Percentiles rank a stretch among this genome's conserved stretches.
Conservation (phyloP, 2,329 filamentous ascomycete genomes). For the Hypoxylon sp. region DNA sequence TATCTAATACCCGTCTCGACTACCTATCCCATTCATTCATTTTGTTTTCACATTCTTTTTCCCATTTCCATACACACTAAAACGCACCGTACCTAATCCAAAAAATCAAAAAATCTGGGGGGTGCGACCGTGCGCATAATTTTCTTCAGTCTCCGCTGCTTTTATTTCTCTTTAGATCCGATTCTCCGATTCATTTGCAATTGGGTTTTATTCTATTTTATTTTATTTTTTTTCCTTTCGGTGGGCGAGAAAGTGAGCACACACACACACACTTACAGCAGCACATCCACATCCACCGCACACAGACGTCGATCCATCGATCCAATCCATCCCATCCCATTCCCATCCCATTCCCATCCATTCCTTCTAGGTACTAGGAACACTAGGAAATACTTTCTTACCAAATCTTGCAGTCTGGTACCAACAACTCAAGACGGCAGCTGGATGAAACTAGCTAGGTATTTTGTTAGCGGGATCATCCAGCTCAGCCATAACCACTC, state of each 20-base stretch:
- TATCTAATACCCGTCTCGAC: not conserved
- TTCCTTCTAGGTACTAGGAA: too few relatives aligned
- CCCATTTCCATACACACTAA: too few relatives aligned
- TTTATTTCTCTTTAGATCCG: too few relatives aligned
- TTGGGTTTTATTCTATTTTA: not conserved
- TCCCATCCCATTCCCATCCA: not conserved
- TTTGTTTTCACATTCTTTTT: too few relatives aligned
- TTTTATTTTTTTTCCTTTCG: not conserved
- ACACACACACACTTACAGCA: not conserved
- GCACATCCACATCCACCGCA: not conserved
- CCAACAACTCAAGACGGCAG: constrained; percentile 14
- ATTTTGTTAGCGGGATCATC: constrained; percentile 32
- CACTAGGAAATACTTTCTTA: too few relatives aligned
- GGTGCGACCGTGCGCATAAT: too few relatives aligned
- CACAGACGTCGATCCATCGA: constrained; percentile 9
- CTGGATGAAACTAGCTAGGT: constrained; percentile 25
- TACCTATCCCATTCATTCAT: not conserved
- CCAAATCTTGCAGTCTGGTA: constrained; percentile 16
- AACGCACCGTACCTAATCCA: too few relatives aligned
- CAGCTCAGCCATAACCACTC: constrained; percentile 30
- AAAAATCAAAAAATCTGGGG: too few relatives aligned
- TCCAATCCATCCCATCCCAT: constrained; percentile 3
- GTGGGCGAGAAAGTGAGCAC: not conserved
- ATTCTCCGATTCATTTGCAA: not conserved
- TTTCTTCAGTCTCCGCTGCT: too few relatives aligned